A percentile compares a stretch with the other conserved stretches of the same genome.
phyloP scores from a whole-genome alignment of 2,329 filamentous ascomycete species.

The Dothiorella sarmentorum region DNA sequence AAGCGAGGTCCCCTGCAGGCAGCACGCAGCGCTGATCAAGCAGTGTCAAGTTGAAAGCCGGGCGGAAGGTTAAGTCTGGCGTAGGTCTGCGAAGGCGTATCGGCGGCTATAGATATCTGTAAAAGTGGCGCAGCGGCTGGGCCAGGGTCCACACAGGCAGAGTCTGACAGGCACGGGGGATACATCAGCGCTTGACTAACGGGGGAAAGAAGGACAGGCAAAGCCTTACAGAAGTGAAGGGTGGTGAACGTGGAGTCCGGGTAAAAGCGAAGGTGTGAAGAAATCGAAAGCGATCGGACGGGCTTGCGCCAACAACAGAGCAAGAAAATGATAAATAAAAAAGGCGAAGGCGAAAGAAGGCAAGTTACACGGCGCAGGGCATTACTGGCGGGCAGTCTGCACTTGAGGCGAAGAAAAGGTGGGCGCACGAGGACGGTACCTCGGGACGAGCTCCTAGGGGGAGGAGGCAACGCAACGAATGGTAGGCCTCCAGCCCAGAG shows the following conservation, averaged over 20 bases:
- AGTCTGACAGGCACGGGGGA: constrained; percentile 34
- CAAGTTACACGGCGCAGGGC: constrained; percentile 21
- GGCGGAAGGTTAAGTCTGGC: constrained; percentile 16
- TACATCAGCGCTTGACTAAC: constrained; percentile 36
- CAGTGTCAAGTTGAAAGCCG: constrained; percentile 18
- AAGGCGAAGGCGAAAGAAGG: constrained; percentile 35
- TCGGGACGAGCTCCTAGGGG: constrained; percentile 38
- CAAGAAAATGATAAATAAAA: constrained; percentile 27
- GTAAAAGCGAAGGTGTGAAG: constrained; percentile 36
- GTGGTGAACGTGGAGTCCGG: constrained; percentile 34
- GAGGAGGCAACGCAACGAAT: constrained; percentile 36
- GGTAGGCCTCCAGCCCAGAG: constrained; percentile 33
- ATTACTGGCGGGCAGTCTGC: constrained; percentile 2
- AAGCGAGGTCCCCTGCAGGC: constrained; percentile 16
- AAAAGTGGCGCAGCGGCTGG: constrained; percentile 28
- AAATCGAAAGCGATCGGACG: constrained; percentile 22
- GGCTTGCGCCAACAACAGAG: constrained; percentile 37
- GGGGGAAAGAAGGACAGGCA: constrained; percentile 36
- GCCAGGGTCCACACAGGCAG: constrained; percentile 32
- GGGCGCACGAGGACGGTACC: constrained; percentile 30
- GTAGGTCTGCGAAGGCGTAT: constrained; percentile 15
- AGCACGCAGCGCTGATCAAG: constrained; percentile 14
- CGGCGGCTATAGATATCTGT: constrained; percentile 26
- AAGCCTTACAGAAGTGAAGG: constrained; percentile 36
- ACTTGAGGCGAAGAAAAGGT: background rate